Evolutionary conservation across 192 early-diverging fungal species (phyloP), one percentile per base, ranked within the genome.

Genomic region (Martensiomyces pterosporus): DNA sequence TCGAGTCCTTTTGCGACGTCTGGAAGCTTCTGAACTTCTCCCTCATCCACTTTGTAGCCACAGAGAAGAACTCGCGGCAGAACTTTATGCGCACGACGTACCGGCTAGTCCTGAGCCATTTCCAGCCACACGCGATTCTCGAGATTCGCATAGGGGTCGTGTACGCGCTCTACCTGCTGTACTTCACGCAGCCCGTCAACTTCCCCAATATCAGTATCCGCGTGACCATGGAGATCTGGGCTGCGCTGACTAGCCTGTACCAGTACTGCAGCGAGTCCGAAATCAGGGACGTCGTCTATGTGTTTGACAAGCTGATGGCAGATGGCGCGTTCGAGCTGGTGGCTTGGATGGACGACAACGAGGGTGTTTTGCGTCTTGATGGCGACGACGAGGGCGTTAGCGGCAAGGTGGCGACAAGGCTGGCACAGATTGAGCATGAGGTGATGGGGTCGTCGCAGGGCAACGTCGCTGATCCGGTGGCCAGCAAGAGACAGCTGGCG

Each of bases 11-110:
- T 26, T 57, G 52, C 9, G 49, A 72, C n/a, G 57, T 78, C 17
- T 80, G 79, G 79, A 73, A 66, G 47, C 58, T 64, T 36, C 60
- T 63, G 5, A 67, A 78, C 51, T 80, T 80, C 63, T 76, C 76
- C 27, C 65, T 78, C 24, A 69, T 80, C 12, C 79, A 80, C 42
- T 80, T 80, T 60, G 79, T 73, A 16, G 76, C 76, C 26, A 67
- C 79, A 9, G 79, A 80, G 32, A 79, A 76, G 58, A 60, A 75
- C 47, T 75, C 76, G 39, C 68, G 79, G 14, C 57, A 70, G 38
- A 57, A 67, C 53, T 78, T 80, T 57, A 78, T 80, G 76, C 76
- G 76, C 24, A 56, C 64, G 4, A 37, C 73, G 16, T 79, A 78
- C 52, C 64, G 77, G 27, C 51, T 69, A 26, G 52, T 74, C 16